phyloP scores from a whole-genome alignment of 208 protist genomes.

The Leishmania amazonensis region DNA sequence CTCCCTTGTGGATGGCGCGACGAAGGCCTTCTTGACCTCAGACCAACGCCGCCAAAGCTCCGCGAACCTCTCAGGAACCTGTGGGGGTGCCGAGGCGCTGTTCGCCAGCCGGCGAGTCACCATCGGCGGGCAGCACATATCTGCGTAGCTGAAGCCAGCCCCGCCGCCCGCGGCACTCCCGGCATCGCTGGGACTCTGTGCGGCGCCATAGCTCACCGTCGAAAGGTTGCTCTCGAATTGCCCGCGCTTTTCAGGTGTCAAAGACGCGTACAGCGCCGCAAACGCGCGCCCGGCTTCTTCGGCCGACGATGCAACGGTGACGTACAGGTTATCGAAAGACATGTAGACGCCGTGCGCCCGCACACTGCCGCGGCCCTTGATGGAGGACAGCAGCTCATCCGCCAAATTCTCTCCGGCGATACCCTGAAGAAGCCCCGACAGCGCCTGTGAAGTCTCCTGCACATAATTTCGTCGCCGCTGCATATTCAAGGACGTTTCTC shows the following conservation, averaged over 20 bases:
- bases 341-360: conserved; percentile 40
- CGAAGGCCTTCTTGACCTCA: conserved; percentile 8
- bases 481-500: neutral
- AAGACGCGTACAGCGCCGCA: neutral
- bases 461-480: neutral
- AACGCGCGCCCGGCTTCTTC: conserved; percentile 35
- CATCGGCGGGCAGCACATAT: neutral
- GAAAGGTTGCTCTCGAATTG: neutral
- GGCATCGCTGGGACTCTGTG: neutral
- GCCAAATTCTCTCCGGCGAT: neutral
- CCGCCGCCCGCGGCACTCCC: neutral
- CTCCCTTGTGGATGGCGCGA: neutral
- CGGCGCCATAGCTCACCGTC: neutral
- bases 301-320: conserved; percentile 33
- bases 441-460: neutral
- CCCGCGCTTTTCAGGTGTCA: neutral
- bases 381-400: neutral
- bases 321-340: conserved; percentile 27
- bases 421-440: neutral
- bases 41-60: conserved; percentile 23
- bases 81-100: neutral
- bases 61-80: neutral
- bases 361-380: neutral
- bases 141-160: neutral
- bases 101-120: neutral